Evolutionary conservation across 2,329 filamentous ascomycete genomes (phyloP).

Genomic region (Ophiostoma quercus): DNA sequence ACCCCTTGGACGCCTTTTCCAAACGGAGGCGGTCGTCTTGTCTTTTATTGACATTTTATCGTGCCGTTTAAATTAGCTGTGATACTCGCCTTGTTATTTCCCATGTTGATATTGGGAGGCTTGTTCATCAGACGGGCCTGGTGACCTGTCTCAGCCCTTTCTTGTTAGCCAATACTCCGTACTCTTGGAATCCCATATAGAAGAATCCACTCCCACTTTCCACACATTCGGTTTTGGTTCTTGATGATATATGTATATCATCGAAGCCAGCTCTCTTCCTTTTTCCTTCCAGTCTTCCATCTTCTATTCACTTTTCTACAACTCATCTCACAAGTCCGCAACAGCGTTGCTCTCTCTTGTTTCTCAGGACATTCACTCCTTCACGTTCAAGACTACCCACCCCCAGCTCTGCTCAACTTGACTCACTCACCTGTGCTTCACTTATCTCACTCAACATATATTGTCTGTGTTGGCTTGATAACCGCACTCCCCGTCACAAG

Average conservation of each 20-base stretch:
- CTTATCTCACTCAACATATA: not conserved
- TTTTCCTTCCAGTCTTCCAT: not conserved
- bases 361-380: not conserved
- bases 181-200: constrained; percentile 20
- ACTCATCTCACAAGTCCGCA: not conserved
- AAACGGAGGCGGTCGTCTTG: not conserved
- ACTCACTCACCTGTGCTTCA: not conserved
- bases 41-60: constrained; percentile 1
- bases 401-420: not conserved
- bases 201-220: constrained; percentile 21
- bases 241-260: constrained; percentile 15
- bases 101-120: constrained; percentile 16
- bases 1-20: constrained; percentile 6
- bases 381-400: not conserved
- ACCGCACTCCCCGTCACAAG: constrained; percentile 4
- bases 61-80: not conserved
- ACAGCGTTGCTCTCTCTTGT: not conserved
- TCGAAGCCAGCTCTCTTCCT: not conserved
- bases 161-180: constrained; percentile 11
- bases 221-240: constrained; percentile 11
- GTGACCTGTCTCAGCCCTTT: constrained; percentile 28
- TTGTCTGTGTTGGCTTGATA: constrained; percentile 7
- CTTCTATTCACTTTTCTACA: not conserved
- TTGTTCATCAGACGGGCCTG: constrained; percentile 24
- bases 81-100: constrained; percentile 11